phyloP scores from a whole-genome alignment of 2,329 filamentous ascomycete genomes.

The Ophiosphaerella herpotricha region DNA sequence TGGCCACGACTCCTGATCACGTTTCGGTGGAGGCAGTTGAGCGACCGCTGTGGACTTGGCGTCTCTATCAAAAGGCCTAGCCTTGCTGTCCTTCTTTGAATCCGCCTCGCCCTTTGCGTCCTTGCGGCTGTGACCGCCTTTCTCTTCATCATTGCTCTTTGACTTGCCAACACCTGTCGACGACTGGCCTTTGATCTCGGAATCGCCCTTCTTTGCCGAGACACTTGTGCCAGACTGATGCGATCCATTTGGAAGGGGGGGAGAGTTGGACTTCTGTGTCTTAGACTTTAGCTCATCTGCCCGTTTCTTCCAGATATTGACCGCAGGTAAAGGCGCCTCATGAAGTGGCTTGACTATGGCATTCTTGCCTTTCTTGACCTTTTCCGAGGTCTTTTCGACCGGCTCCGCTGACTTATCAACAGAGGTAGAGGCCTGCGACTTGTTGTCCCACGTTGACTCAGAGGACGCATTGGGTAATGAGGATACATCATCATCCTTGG shows the following conservation, averaged over 20 bases:
- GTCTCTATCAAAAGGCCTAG: conserved; percentile 36
- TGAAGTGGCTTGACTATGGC: conserved; percentile 65
- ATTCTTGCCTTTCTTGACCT: conserved; percentile 53
- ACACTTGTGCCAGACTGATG: conserved; percentile 7
- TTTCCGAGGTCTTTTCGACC: conserved; percentile 58
- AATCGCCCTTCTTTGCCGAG: conserved; percentile 31
- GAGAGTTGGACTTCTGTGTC: conserved; percentile 50
- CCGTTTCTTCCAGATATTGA: conserved; percentile 88
- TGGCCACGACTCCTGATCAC: conserved; percentile 83
- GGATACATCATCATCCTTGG: conserved; percentile 65
- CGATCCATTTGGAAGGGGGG: conserved; percentile 28
- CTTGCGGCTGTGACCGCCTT: conserved; percentile 25
- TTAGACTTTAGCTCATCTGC: conserved; percentile 68
- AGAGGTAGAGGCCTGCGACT: conserved; percentile 65
- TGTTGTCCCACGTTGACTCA: conserved; percentile 70
- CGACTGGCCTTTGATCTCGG: conserved; percentile 25
- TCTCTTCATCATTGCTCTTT: conserved; percentile 37
- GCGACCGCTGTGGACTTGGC: conserved; percentile 25
- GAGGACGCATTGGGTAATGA: conserved; percentile 67
- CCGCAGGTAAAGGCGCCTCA: conserved; percentile 78
- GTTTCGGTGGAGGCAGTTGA: conserved; percentile 66
- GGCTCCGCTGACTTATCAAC: conserved; percentile 64
- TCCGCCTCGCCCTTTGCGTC: conserved; percentile 33
- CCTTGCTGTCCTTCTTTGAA: conserved; percentile 32
- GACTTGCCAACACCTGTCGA: conserved; percentile 19